Conservation (phyloP, 2,329 filamentous ascomycete genomes). For the Sarocladiaceae sp. region DNA sequence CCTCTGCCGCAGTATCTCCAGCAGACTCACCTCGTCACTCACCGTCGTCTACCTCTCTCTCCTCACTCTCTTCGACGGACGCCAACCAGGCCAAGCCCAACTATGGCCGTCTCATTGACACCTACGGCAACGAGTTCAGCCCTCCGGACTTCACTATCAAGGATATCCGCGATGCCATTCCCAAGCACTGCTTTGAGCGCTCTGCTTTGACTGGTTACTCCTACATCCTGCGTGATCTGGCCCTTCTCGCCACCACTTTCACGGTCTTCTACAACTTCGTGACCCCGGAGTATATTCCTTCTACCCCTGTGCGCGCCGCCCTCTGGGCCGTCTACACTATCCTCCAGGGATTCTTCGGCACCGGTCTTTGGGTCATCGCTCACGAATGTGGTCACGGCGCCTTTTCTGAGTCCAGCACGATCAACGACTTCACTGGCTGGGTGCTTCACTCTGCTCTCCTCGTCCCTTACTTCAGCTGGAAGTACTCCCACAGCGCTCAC, state of each 20-base stretch:
- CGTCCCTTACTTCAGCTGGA: constrained; percentile 98
- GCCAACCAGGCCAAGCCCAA: constrained; percentile 30
- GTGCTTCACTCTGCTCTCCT: constrained; percentile 80
- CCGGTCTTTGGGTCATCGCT: constrained; percentile 91
- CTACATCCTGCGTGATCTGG: constrained; percentile 81
- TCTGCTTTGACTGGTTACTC: constrained; percentile 66
- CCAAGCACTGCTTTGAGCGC: constrained; percentile 93
- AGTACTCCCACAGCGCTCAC: constrained; percentile 98
- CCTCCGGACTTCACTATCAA: constrained; percentile 96
- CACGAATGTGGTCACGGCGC: constrained; percentile 98
- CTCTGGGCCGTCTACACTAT: constrained; percentile 65
- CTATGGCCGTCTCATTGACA: constrained; percentile 72
- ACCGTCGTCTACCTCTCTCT: constrained; percentile 84
- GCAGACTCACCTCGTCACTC: constrained; percentile 54
- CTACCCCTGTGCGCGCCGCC: constrained; percentile 55
- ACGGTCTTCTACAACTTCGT: constrained; percentile 84
- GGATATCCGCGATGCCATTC: constrained; percentile 93
- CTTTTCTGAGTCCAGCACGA: constrained; percentile 83
- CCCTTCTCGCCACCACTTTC: constrained; percentile 69
- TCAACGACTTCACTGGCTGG: constrained; percentile 93
- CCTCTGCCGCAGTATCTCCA: constrained; percentile 52
- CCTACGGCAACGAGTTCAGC: constrained; percentile 90
- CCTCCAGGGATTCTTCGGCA: constrained; percentile 86
- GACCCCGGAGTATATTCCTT: constrained; percentile 77
- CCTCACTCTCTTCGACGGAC: constrained; percentile 70